Percentiles rank a stretch among this genome's conserved stretches.
Evolutionary conservation across 352 stramenopile species (phyloP).

Genomic region (Globisporangium camurandrum): DNA sequence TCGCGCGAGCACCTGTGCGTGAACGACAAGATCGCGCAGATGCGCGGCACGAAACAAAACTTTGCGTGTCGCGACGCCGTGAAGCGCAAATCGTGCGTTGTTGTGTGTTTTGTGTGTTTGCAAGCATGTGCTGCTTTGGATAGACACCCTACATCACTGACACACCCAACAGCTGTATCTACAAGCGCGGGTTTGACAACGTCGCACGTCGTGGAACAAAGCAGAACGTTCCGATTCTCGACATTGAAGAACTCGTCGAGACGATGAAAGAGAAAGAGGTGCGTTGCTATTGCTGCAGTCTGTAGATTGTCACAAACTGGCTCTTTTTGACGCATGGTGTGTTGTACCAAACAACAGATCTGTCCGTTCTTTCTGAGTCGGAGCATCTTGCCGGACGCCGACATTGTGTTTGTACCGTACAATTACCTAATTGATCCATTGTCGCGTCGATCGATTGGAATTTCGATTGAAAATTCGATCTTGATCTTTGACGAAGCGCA

Average conservation of each 20-base stretch:
- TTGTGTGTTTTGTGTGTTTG: no score
- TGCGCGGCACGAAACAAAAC: conserved; percentile 84
- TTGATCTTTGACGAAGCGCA: conserved; percentile 99
- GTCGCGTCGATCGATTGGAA: conserved; percentile 85
- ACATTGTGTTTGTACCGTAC: conserved; percentile 98
- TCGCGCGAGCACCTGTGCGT: conserved; percentile 97
- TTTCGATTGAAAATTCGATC: conserved; percentile 95
- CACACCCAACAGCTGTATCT: conserved; percentile 53
- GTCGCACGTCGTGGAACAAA: conserved; percentile 42
- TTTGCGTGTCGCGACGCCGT: conserved; percentile 81
- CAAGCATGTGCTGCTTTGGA: no score
- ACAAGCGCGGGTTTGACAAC: conserved; percentile 72
- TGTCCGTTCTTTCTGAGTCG: conserved; percentile 98
- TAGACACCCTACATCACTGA: neutral
- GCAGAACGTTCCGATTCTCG: conserved; percentile 81
- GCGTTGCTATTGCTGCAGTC: neutral
- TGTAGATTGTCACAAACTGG: neutral
- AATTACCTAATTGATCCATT: conserved; percentile 99
- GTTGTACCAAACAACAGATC: conserved; percentile 60
- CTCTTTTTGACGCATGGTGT: neutral
- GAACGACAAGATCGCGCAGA: conserved; percentile 88
- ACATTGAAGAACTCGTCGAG: conserved; percentile 98
- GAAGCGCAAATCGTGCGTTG: conserved; percentile 83
- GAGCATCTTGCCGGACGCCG: conserved; percentile 85
- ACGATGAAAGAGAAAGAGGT: conserved; percentile 78